phyloP scores from a whole-genome alignment of 495 filamentous ascomycete species.

The Bacidia rubella region DNA sequence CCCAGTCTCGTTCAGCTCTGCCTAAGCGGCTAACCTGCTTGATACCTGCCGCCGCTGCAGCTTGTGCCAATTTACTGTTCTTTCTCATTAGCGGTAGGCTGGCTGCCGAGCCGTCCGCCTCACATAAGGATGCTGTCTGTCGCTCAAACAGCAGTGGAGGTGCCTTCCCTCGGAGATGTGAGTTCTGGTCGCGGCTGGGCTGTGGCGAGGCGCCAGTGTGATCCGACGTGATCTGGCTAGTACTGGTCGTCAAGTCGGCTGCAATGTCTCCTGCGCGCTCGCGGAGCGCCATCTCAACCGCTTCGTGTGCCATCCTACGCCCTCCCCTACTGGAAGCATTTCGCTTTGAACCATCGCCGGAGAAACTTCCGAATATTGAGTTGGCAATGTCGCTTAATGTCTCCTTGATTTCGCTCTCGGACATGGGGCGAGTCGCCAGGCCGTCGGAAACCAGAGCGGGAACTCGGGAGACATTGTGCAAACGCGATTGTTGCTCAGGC shows the following conservation, averaged over 20 bases:
- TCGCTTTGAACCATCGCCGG: slow-evolving; percentile 18
- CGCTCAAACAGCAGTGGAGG: background rate
- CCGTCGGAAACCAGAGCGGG: slow-evolving; percentile 10
- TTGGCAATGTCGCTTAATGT: slow-evolving; percentile 5
- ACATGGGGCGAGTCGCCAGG: slow-evolving; percentile 8
- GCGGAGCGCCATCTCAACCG: background rate
- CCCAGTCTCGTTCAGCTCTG: slow-evolving; percentile 12
- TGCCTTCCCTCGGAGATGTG: background rate
- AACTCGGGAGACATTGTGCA: background rate
- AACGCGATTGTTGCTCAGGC: background rate
- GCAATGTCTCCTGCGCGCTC: slow-evolving; percentile 2
- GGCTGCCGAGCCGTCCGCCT: background rate
- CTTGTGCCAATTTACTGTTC: slow-evolving; percentile 5
- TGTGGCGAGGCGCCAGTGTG: background rate
- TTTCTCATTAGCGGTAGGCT: background rate
- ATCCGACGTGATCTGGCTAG: slow-evolving; percentile 7
- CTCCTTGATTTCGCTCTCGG: slow-evolving; percentile 5
- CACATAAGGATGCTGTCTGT: background rate
- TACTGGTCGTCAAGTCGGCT: slow-evolving; percentile 8
- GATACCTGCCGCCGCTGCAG: background rate
- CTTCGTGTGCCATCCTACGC: background rate
- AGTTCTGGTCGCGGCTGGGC: background rate
- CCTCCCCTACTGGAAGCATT: slow-evolving; percentile 14
- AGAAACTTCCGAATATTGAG: background rate
- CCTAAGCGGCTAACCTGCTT: slow-evolving; percentile 4